phyloP scores from a whole-genome alignment of 257 asterid species.

The Anisodus acutangulus region DNA sequence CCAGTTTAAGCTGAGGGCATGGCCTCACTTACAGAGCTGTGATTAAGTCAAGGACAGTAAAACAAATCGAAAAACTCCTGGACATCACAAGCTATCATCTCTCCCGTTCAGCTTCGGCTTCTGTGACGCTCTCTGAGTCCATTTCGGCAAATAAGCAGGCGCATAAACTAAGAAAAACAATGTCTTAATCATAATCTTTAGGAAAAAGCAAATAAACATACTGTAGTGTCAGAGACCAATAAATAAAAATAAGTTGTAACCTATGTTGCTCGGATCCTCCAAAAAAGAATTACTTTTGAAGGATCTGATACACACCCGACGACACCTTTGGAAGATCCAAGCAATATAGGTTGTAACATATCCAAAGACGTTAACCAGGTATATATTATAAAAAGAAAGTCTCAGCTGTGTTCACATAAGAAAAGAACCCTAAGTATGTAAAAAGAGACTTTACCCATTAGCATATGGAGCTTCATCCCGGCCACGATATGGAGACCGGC shows the following conservation, averaged over 20 bases:
- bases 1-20: conserved; percentile 67
- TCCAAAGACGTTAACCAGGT: neutral
- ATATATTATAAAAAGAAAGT: neutral
- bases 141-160: conserved; percentile 52
- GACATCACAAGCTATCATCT: conserved; percentile 31
- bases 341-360: neutral
- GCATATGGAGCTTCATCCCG: conserved; percentile 75
- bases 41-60: conserved; percentile 63
- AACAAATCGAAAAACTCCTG: conserved; percentile 53
- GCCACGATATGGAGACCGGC: conserved; percentile 82
- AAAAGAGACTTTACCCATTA: conserved; percentile 62
- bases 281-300: no score
- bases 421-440: neutral
- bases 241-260: neutral
- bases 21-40: conserved; percentile 72
- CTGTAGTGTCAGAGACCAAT: neutral
- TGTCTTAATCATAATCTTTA: neutral
- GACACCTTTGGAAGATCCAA: no score
- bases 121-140: conserved; percentile 83
- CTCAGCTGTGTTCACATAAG: neutral
- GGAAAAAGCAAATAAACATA: neutral
- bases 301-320: no score
- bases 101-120: conserved; percentile 79
- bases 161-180: neutral
- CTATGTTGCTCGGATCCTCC: no score